phyloP scores from a whole-genome alignment of 2,329 filamentous ascomycete genomes.

The Trematosphaeria pertusa region DNA sequence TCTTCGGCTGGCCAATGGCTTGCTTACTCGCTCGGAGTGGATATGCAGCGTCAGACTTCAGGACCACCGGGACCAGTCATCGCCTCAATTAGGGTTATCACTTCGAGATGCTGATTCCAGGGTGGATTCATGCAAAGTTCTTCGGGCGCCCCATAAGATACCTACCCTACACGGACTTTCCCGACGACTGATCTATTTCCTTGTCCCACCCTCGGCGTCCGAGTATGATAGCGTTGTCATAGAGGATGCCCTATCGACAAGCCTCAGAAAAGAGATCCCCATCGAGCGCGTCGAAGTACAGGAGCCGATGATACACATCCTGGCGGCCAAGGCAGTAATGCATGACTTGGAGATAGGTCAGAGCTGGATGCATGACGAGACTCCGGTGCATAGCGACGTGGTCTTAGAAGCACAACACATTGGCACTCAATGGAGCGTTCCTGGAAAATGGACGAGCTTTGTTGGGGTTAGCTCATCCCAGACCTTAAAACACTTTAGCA shows the following conservation, averaged over 20 bases:
- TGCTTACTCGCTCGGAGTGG: constrained; percentile 7
- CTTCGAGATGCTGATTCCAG: background rate
- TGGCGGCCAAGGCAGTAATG: constrained; percentile 12
- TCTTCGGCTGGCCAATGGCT: constrained; percentile 13
- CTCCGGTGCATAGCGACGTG: background rate
- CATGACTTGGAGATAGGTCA: constrained; percentile 11
- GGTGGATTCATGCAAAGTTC: constrained; percentile 1
- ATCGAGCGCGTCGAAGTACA: background rate
- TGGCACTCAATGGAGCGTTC: constrained; percentile 6
- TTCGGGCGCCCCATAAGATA: constrained; percentile 10
- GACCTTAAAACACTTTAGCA: background rate
- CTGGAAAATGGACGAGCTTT: constrained; percentile 21
- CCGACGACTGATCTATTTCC: constrained; percentile 2
- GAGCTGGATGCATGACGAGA: constrained; percentile 4
- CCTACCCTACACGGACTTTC: constrained; percentile 6
- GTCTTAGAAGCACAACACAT: background rate
- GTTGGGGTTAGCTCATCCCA: constrained; percentile 1
- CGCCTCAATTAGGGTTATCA: background rate
- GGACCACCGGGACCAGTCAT: background rate
- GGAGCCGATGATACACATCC: constrained; percentile 7
- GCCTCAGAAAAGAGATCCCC: background rate
- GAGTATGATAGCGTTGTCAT: background rate
- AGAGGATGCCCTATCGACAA: background rate
- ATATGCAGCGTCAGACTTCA: constrained; percentile 1
- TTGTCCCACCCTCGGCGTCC: background rate